These are phyloP conservation scores for Echites panduratus DNA, from an alignment of 257 asterid species.

Conservation along the genomic window DNA sequence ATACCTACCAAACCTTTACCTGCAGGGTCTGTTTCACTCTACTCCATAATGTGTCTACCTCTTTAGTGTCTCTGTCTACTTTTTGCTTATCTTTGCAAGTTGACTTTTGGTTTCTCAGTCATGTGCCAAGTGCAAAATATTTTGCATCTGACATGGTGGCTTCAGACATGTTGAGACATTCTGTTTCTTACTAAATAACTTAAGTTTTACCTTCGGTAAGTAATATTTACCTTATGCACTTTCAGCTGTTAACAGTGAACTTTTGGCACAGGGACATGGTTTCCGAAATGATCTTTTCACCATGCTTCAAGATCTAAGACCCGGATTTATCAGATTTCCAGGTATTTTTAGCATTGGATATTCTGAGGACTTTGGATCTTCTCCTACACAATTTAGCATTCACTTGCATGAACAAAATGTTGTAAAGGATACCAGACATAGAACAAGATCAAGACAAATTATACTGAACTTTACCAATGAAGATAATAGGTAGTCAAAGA, in stretches of 20 bases:
- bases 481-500: neutral
- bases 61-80: neutral
- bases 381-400: neutral
- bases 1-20: neutral
- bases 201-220: neutral
- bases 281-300: constrained; percentile 83
- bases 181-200: neutral
- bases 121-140: neutral
- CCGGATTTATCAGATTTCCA: constrained; percentile 90
- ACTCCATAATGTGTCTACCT: neutral
- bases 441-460: neutral
- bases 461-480: neutral
- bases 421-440: neutral
- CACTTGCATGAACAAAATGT: neutral
- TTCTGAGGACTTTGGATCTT: neutral
- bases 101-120: neutral
- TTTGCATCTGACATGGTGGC: neutral
- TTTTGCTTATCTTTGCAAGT: neutral
- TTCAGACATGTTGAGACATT: neutral
- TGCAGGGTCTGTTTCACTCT: neutral
- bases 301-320: constrained; percentile 63
- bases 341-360: constrained; percentile 33
- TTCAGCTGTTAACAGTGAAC: neutral
- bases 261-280: constrained; percentile 78
- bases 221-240: neutral